Evolutionary conservation across 208 protist species (phyloP).

Genomic region (Acanthamoeba royreba): DNA sequence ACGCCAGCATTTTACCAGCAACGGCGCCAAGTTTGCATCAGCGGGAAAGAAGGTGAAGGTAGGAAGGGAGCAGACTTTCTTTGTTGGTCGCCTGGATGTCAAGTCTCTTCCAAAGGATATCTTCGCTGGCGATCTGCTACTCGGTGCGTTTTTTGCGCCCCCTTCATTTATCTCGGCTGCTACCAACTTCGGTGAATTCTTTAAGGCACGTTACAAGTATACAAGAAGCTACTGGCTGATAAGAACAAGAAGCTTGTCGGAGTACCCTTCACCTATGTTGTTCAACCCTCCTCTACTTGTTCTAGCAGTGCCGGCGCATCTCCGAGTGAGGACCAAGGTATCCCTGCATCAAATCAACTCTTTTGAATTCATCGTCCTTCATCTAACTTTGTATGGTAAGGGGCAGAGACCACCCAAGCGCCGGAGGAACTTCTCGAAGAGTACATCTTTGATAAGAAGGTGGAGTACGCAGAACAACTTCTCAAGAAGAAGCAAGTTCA

Average conservation of each 20-base stretch:
- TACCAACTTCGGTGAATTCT: not conserved
- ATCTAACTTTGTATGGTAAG: not conserved
- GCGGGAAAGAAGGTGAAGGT: not conserved
- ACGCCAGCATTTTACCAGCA: not conserved
- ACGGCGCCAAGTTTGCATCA: constrained; percentile 7
- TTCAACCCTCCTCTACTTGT: not conserved
- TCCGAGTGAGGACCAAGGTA: not conserved
- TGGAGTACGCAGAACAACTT: constrained; percentile 14
- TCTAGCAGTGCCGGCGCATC: not conserved
- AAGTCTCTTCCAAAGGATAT: constrained; percentile 1
- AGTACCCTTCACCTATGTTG: not conserved
- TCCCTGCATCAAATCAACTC: not conserved
- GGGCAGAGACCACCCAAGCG: not conserved
- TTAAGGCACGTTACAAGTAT: constrained; percentile 27
- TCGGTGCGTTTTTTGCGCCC: not conserved
- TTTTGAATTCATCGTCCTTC: not conserved
- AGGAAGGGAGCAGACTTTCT: not conserved
- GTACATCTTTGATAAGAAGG: constrained; percentile 15
- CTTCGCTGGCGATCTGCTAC: not conserved
- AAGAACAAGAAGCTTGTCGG: not conserved
- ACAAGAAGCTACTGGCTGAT: constrained; percentile 11
- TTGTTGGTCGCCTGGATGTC: not conserved
- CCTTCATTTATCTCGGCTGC: not conserved
- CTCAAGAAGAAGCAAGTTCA: not conserved
- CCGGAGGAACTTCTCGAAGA: not conserved